phyloP scores from a whole-genome alignment of 306 rosid species.

The Luffa aegyptiaca region DNA sequence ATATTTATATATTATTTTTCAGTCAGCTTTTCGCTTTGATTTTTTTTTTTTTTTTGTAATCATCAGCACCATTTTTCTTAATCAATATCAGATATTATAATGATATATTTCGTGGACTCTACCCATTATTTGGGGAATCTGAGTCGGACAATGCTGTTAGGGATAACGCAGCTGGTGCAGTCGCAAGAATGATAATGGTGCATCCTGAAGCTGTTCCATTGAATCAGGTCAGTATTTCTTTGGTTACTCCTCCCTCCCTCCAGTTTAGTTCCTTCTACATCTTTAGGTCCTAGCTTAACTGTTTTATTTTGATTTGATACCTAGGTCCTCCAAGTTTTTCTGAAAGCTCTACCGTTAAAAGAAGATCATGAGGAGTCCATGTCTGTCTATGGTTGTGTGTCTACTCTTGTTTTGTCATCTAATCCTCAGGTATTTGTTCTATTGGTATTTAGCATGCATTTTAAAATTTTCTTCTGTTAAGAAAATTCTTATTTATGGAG shows the following conservation, averaged over 20 bases:
- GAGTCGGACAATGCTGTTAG: constrained; percentile 95
- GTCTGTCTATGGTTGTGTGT: constrained; percentile 76
- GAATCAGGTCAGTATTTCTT: constrained; percentile 49
- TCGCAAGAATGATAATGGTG: constrained; percentile 97
- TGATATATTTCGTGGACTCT: constrained; percentile 69
- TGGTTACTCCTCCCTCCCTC: constrained; percentile 2
- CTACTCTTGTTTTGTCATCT: constrained; percentile 75
- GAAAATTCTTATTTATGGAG: background rate
- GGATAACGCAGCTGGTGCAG: constrained; percentile 98
- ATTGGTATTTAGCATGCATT: background rate
- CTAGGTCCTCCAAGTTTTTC: constrained; percentile 90
- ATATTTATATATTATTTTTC: background rate
- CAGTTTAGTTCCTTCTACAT: background rate
- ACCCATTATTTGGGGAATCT: constrained; percentile 87
- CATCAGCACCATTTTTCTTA: constrained; percentile 11
- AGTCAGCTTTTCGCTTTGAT: background rate
- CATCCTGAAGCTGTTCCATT: constrained; percentile 88
- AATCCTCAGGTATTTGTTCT: constrained; percentile 66
- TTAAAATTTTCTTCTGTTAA: background rate
- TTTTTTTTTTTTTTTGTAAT: background rate
- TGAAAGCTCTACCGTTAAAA: constrained; percentile 85
- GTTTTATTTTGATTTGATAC: constrained; percentile 15
- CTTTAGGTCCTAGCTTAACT: background rate
- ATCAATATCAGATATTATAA: constrained; percentile 59
- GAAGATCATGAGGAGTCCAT: constrained; percentile 96